These are phyloP conservation scores for Perilla frutescens DNA, from an alignment of 257 asterid species.

Conservation along the genomic window DNA sequence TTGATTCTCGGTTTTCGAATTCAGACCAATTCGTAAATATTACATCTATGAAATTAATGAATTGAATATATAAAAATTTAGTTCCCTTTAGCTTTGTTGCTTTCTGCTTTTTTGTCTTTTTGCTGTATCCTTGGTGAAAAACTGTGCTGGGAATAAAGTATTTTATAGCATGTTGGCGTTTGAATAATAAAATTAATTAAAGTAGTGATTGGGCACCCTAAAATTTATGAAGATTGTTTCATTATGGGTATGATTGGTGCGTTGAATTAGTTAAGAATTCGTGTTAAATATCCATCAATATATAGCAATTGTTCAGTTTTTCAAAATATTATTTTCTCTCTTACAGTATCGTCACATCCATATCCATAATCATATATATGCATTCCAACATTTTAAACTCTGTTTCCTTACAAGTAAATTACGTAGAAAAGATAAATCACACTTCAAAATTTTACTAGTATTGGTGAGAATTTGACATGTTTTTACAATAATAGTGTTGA, in stretches of 20 bases:
- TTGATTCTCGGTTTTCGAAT: neutral
- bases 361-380: no score
- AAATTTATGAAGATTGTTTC: conserved; percentile 30
- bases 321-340: no score
- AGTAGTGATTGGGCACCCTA: conserved; percentile 25
- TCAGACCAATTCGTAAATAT: neutral
- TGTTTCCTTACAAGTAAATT: no score
- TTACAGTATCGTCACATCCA: no score
- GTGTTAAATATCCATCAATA: neutral
- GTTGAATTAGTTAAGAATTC: neutral
- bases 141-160: conserved; percentile 27
- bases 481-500: neutral
- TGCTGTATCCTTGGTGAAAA: conserved; percentile 16
- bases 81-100: conserved; percentile 28
- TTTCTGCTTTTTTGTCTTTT: conserved; percentile 39
- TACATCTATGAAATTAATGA: neutral
- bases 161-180: conserved; percentile 1
- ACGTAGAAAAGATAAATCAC: no score
- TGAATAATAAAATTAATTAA: neutral
- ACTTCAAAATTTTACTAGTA: no score
- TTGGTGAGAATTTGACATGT: neutral
- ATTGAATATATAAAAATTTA: conserved; percentile 4
- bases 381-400: no score
- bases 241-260: conserved; percentile 18
- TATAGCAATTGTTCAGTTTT: no score